A percentile compares a stretch with the other conserved stretches of the same genome.
Evolutionary conservation across 164 flowering plant species (phyloP).

Genomic region (Magnolia changhungtana): DNA sequence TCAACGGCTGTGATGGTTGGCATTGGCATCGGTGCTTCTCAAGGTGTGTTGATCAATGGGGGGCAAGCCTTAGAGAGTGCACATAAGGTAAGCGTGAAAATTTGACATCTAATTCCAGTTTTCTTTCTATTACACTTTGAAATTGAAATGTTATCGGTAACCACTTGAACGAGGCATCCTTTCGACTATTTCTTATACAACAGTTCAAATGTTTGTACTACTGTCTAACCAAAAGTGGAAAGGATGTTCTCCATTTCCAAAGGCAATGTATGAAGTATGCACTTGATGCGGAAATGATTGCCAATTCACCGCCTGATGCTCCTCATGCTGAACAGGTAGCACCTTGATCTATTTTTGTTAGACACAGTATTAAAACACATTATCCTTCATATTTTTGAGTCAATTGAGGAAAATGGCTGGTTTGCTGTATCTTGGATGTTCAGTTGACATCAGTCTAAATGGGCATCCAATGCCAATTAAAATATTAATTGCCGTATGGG

Average conservation of each 20-base stretch:
- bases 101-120: neutral
- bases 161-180: neutral
- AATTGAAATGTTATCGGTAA: neutral
- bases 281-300: neutral
- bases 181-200: neutral
- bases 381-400: too few species aligned
- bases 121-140: neutral
- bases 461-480: neutral
- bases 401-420: neutral
- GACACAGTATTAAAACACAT: neutral
- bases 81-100: conserved; percentile 55
- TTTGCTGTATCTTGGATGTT: neutral
- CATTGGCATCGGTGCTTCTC: conserved; percentile 93
- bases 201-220: neutral
- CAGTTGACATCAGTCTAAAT: neutral
- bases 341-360: neutral
- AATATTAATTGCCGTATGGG: neutral
- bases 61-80: conserved; percentile 90
- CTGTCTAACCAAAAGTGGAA: neutral
- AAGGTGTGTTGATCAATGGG: conserved; percentile 87
- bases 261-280: neutral
- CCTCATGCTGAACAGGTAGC: conserved; percentile 19
- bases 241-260: neutral
- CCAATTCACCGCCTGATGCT: neutral
- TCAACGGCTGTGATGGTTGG: conserved; percentile 99